A percentile compares a stretch with the other conserved stretches of the same genome.
These are phyloP conservation scores for Phlegmacium glaucopus DNA, from an alignment of 768 basidiomycete genomes.

Conservation along the genomic window DNA sequence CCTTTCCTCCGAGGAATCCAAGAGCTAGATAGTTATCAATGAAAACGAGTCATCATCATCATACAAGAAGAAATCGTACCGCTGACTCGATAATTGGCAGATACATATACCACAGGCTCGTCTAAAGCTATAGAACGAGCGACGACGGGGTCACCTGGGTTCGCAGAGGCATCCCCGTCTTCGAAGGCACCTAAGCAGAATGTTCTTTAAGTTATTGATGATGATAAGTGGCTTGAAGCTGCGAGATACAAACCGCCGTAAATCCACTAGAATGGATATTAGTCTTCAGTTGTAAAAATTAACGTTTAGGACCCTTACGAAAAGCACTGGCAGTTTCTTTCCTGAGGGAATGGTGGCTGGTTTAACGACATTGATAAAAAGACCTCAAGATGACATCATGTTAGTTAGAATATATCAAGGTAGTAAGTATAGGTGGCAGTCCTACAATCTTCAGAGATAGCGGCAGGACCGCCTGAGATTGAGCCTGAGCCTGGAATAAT, in stretches of 20 bases:
- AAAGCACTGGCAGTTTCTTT: conserved; percentile 35
- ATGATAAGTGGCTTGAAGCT: neutral
- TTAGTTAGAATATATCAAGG: neutral
- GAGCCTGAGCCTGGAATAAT: conserved; percentile 12
- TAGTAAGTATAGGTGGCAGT: neutral
- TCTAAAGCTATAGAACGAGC: conserved; percentile 25
- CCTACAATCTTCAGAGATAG: conserved; percentile 21
- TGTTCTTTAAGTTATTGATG: neutral
- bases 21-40: conserved; percentile 21
- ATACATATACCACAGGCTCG: conserved; percentile 34
- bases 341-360: conserved; percentile 22
- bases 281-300: conserved; percentile 5
- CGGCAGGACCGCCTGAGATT: conserved; percentile 11
- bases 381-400: conserved; percentile 23
- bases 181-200: conserved; percentile 30
- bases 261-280: conserved; percentile 23
- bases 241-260: conserved; percentile 20
- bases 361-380: conserved; percentile 36
- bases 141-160: conserved; percentile 24
- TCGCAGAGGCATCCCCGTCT: conserved; percentile 21
- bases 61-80: neutral
- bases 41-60: neutral
- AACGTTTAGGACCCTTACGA: conserved; percentile 24
- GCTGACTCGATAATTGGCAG: conserved; percentile 22
- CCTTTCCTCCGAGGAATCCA: conserved; percentile 39